These are phyloP conservation scores for Rosa hybrid DNA, from an alignment of 331 rosid species.

Conservation along the genomic window DNA sequence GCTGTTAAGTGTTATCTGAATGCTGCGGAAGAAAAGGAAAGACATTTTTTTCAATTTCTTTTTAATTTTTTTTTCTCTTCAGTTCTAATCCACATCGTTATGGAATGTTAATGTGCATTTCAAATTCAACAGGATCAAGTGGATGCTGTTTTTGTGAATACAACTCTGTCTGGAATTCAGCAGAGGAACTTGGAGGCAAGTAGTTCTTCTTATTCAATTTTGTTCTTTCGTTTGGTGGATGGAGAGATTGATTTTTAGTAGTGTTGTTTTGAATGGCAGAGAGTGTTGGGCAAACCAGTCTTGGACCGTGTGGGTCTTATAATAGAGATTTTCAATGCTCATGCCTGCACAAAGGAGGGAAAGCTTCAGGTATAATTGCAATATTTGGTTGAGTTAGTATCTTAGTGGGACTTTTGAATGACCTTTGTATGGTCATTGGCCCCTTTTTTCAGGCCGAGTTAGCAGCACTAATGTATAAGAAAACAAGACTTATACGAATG, in stretches of 20 bases:
- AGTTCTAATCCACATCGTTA: not conserved
- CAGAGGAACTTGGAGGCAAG: slow-evolving; percentile 90
- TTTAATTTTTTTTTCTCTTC: not conserved
- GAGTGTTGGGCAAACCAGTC: slow-evolving; percentile 74
- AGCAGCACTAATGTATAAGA: slow-evolving; percentile 85
- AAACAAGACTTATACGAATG: slow-evolving; percentile 75
- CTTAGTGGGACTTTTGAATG: slow-evolving; percentile 7
- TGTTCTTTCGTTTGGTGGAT: slow-evolving; percentile 5
- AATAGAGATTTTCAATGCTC: slow-evolving; percentile 94
- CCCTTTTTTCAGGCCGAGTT: slow-evolving; percentile 70
- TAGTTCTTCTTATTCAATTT: slow-evolving; percentile 28
- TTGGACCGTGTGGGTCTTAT: slow-evolving; percentile 89
- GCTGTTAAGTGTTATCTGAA: slow-evolving; percentile 61
- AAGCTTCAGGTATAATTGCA: slow-evolving; percentile 64
- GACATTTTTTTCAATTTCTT: not conserved
- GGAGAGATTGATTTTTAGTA: not conserved
- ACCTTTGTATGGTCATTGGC: not conserved
- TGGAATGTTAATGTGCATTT: slow-evolving; percentile 6
- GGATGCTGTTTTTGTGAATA: slow-evolving; percentile 84
- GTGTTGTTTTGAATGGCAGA: slow-evolving; percentile 39
- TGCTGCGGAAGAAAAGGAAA: slow-evolving; percentile 57
- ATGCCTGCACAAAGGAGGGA: slow-evolving; percentile 84
- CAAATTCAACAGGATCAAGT: slow-evolving; percentile 58
- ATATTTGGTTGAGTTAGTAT: slow-evolving; percentile 4
- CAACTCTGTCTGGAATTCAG: slow-evolving; percentile 75